A percentile compares a stretch with the other conserved stretches of the same genome.
Conservation (phyloP, 2,329 filamentous ascomycete genomes). For the Claviceps sorghi region DNA sequence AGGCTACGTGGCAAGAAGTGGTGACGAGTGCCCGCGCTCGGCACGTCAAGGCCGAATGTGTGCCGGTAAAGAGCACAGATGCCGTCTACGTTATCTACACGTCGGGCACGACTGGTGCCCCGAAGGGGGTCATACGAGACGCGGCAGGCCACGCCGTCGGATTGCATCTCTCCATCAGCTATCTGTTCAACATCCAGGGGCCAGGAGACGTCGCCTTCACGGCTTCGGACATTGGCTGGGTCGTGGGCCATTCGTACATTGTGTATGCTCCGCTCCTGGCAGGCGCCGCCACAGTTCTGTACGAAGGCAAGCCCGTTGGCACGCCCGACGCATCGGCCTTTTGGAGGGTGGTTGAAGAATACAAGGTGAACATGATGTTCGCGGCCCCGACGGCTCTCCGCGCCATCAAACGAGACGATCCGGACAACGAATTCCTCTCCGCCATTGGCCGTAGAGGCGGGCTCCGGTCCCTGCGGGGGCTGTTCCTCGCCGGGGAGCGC, state of each 20-base stretch:
- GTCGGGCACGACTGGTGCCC: constrained; percentile 65
- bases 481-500: constrained; percentile 81
- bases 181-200: constrained; percentile 68
- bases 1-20: constrained; percentile 67
- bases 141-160: constrained; percentile 81
- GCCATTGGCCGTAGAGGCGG: constrained; percentile 52
- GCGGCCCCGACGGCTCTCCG: constrained; percentile 79
- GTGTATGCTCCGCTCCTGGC: constrained; percentile 75
- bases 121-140: constrained; percentile 72
- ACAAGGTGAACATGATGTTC: constrained; percentile 71
- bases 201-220: constrained; percentile 64
- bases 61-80: constrained; percentile 65
- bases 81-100: constrained; percentile 87
- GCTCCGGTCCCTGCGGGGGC: constrained; percentile 52
- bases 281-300: constrained; percentile 74
- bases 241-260: constrained; percentile 56
- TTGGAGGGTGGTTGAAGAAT: constrained; percentile 74
- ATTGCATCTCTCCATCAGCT: constrained; percentile 65
- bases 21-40: constrained; percentile 55
- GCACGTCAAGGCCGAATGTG: constrained; percentile 55
- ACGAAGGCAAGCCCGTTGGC: constrained; percentile 86
- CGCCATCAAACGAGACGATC: constrained; percentile 76
- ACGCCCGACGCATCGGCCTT: constrained; percentile 79
- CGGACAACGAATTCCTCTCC: constrained; percentile 52
- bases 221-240: constrained; percentile 84